Evolutionary conservation across 148 eudicot species (phyloP).

Genomic region (Salicornia ramosissima): DNA sequence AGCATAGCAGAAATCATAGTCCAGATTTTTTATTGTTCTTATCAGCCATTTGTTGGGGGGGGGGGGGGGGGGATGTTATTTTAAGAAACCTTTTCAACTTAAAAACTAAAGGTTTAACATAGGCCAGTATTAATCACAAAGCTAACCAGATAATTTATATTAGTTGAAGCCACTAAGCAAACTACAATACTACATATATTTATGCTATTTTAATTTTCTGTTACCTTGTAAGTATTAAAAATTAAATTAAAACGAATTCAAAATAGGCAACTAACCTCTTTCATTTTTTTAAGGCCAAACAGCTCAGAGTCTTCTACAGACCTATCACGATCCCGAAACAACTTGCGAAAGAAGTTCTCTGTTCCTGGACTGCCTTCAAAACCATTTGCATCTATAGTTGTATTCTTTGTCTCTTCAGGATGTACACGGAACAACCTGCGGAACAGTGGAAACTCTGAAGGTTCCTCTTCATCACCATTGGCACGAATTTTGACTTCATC

Average conservation of each 20-base stretch:
- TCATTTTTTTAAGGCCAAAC: slow-evolving; percentile 58
- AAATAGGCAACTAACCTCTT: slow-evolving; percentile 55
- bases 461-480: slow-evolving; percentile 72
- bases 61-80: no score
- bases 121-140: neutral
- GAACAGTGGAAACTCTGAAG: slow-evolving; percentile 73
- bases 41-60: no score
- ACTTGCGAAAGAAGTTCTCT: slow-evolving; percentile 86
- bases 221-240: neutral
- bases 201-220: neutral
- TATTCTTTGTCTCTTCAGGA: slow-evolving; percentile 67
- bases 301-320: slow-evolving; percentile 91
- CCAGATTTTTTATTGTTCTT: no score
- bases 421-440: slow-evolving; percentile 77
- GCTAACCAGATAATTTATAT: neutral
- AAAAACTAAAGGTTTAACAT: neutral
- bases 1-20: no score
- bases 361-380: slow-evolving; percentile 95
- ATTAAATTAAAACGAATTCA: slow-evolving; percentile 12
- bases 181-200: neutral
- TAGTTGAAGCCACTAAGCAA: neutral
- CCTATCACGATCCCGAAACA: slow-evolving; percentile 92
- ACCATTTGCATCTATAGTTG: slow-evolving; percentile 40
- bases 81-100: neutral
- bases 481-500: slow-evolving; percentile 58